Evolutionary conservation across 2,329 filamentous ascomycete species (phyloP).

Genomic region (Ambrosiella xylebori): DNA sequence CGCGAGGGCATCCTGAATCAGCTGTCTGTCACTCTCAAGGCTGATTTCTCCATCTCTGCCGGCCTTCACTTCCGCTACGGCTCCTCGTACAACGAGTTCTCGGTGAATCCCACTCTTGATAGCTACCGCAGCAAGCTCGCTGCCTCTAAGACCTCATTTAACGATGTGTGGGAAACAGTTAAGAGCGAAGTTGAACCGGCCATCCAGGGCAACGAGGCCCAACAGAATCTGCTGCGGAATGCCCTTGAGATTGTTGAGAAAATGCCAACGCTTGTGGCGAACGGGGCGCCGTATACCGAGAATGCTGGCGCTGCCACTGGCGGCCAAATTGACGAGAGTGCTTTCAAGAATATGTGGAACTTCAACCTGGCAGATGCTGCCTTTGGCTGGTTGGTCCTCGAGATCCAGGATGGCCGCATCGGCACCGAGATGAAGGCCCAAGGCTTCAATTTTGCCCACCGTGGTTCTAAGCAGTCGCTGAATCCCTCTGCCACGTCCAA

Average conservation of each 20-base stretch:
- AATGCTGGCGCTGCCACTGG: slow-evolving; percentile 49
- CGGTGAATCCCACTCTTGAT: slow-evolving; percentile 91
- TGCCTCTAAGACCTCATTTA: slow-evolving; percentile 95
- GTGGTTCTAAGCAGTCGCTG: slow-evolving; percentile 58
- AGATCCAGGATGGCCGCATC: slow-evolving; percentile 88
- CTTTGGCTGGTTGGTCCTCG: slow-evolving; percentile 87
- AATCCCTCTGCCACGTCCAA: slow-evolving; percentile 16
- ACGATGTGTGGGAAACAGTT: slow-evolving; percentile 98
- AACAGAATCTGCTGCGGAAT: slow-evolving; percentile 80
- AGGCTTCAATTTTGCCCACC: slow-evolving; percentile 97
- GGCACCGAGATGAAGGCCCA: slow-evolving; percentile 98
- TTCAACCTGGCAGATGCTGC: slow-evolving; percentile 96
- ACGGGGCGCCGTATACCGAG: slow-evolving; percentile 91
- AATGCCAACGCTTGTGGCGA: slow-evolving; percentile 90
- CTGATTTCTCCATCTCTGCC: slow-evolving; percentile 94
- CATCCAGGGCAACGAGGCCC: slow-evolving; percentile 81
- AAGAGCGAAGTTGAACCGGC: slow-evolving; percentile 90
- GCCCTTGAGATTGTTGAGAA: slow-evolving; percentile 89
- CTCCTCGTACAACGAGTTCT: slow-evolving; percentile 99
- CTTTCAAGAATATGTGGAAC: slow-evolving; percentile 99
- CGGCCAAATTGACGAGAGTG: slow-evolving; percentile 91
- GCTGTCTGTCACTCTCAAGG: slow-evolving; percentile 90
- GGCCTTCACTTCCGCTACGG: slow-evolving; percentile 97
- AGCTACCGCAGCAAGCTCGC: slow-evolving; percentile 98
- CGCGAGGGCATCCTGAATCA: slow-evolving; percentile 95